phyloP scores from a whole-genome alignment of 371 early-diverging fungal species.

The Zancudomyces culisetae region DNA sequence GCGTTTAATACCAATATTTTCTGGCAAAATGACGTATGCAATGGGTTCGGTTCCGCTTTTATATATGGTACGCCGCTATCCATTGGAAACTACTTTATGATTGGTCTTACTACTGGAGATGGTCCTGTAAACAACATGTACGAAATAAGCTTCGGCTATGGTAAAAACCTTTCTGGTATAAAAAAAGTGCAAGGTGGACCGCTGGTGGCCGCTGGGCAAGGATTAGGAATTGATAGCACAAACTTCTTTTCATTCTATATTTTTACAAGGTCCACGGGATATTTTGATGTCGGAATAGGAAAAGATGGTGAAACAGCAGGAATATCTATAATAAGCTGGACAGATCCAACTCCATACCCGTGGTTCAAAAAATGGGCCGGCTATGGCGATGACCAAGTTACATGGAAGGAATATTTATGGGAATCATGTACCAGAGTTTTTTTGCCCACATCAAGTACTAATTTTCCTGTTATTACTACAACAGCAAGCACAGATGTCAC shows the following conservation, averaged over 20 bases:
- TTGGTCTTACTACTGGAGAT: not conserved
- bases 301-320: not conserved
- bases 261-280: not conserved
- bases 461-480: not conserved
- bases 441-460: not conserved
- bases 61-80: not conserved
- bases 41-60: not conserved
- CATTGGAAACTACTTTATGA: not conserved
- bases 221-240: not conserved
- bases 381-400: not conserved
- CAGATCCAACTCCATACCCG: not conserved
- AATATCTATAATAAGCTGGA: not conserved
- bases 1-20: not conserved
- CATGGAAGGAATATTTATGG: not conserved
- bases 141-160: not conserved
- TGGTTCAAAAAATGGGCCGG: not conserved
- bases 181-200: not conserved
- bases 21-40: not conserved
- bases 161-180: not conserved
- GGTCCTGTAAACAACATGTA: not conserved
- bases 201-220: not conserved
- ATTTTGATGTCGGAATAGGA: not conserved
- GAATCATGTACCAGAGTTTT: conserved; percentile 1
- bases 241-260: not conserved
- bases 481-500: not conserved